These are phyloP conservation scores for Coniochaeta sp. DNA, from an alignment of 2,329 filamentous ascomycete species.

Conservation along the genomic window DNA sequence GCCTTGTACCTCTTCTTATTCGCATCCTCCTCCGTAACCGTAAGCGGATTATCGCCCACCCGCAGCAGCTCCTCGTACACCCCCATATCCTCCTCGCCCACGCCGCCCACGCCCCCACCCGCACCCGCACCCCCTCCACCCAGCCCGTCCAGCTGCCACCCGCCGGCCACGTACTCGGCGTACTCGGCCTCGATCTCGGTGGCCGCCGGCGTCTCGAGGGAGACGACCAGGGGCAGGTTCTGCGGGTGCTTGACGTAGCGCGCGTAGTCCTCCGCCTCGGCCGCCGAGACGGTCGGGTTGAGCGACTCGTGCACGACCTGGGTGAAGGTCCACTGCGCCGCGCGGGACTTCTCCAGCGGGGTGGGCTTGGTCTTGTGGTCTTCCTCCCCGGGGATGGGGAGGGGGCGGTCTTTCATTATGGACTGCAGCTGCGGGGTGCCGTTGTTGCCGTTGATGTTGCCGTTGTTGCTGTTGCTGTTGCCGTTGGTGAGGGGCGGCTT, in stretches of 20 bases:
- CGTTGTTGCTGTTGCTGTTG: slow-evolving; percentile 5
- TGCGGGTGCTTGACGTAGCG: slow-evolving; percentile 86
- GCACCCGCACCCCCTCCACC: slow-evolving; percentile 28
- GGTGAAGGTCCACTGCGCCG: slow-evolving; percentile 81
- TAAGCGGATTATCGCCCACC: slow-evolving; percentile 75
- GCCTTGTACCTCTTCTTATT: slow-evolving; percentile 94
- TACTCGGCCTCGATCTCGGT: slow-evolving; percentile 59
- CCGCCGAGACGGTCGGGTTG: slow-evolving; percentile 69
- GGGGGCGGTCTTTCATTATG: slow-evolving; percentile 47
- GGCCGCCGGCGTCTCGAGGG: slow-evolving; percentile 50
- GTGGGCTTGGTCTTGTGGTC: slow-evolving; percentile 44
- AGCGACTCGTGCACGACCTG: slow-evolving; percentile 81
- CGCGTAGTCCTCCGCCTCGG: slow-evolving; percentile 79
- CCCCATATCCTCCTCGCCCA: slow-evolving; percentile 55
- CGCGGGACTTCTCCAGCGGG: slow-evolving; percentile 66
- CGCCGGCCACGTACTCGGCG: slow-evolving; percentile 69
- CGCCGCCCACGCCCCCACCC: slow-evolving; percentile 30
- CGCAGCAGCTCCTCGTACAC: slow-evolving; percentile 72
- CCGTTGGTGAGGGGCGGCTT: slow-evolving; percentile 11
- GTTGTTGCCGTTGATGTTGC: slow-evolving; percentile 7
- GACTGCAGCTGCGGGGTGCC: slow-evolving; percentile 28
- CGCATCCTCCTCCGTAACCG: slow-evolving; percentile 78
- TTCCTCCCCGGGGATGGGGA: slow-evolving; percentile 12
- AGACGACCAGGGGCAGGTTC: slow-evolving; percentile 75
- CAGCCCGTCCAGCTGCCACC: slow-evolving; percentile 55